phyloP scores from a whole-genome alignment of 805 yeast genomes.

The Kazachstania bromeliacearum region DNA sequence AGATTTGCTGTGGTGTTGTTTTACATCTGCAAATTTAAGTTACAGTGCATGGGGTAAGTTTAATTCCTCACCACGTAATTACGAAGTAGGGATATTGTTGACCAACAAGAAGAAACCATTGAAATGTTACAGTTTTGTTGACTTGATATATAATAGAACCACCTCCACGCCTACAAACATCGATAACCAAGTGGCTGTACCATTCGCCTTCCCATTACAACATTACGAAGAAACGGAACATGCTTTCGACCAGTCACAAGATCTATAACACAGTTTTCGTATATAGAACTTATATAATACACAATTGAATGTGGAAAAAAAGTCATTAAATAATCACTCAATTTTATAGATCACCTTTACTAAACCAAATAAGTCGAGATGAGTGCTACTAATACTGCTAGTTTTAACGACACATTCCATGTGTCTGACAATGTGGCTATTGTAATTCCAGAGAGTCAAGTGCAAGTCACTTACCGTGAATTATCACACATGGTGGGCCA shows the following conservation, averaged over 20 bases:
- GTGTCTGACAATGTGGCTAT: slow-evolving; percentile 36
- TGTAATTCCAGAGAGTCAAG: slow-evolving; percentile 38
- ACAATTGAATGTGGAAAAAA: too few relatives aligned
- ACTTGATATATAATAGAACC: slow-evolving; percentile 12
- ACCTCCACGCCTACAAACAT: neutral
- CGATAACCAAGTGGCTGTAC: slow-evolving; percentile 12
- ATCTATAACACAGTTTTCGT: too few relatives aligned
- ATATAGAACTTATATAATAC: too few relatives aligned
- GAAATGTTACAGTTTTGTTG: slow-evolving; percentile 15
- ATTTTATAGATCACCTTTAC: too few relatives aligned
- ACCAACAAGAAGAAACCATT: slow-evolving; percentile 12
- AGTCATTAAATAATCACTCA: too few relatives aligned
- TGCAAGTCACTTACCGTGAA: slow-evolving; percentile 36
- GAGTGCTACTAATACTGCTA: slow-evolving; percentile 23
- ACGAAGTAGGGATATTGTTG: slow-evolving; percentile 47
- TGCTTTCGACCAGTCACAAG: too few relatives aligned
- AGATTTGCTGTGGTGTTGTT: slow-evolving; percentile 51
- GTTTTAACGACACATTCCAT: slow-evolving; percentile 32
- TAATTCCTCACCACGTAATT: slow-evolving; percentile 31
- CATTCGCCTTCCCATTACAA: slow-evolving; percentile 18
- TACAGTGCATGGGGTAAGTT: slow-evolving; percentile 73
- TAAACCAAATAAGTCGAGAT: too few relatives aligned
- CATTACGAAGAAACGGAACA: too few relatives aligned
- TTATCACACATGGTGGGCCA: slow-evolving; percentile 38
- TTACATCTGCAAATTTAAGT: slow-evolving; percentile 69